Conservation (phyloP, 805 yeast genomes). For the Candida loeiensis region DNA sequence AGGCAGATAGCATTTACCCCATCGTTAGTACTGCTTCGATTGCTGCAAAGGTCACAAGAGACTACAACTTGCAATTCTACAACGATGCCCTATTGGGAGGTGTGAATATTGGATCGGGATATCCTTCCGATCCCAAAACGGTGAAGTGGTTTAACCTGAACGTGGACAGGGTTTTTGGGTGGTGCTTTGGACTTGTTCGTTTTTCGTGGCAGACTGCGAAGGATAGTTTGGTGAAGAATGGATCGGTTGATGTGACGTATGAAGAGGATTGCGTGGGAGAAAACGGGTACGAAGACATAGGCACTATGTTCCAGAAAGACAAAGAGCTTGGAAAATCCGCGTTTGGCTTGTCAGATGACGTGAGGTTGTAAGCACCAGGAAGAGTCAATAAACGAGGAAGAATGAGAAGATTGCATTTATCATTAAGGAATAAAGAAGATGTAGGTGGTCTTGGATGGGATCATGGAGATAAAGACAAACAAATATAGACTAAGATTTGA, state of each 20-base stretch:
- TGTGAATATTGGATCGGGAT: conserved; percentile 76
- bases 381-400: too few species aligned
- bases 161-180: conserved; percentile 77
- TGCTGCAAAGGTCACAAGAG: conserved; percentile 95
- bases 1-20: conserved; percentile 91
- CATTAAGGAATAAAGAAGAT: too few species aligned
- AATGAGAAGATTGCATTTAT: too few species aligned
- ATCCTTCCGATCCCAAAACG: conserved; percentile 91
- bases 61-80: conserved; percentile 47
- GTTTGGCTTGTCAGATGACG: conserved; percentile 6
- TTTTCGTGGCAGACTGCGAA: conserved; percentile 94
- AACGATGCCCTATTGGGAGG: conserved; percentile 27
- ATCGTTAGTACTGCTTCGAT: conserved; percentile 93
- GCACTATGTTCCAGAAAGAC: conserved; percentile 15
- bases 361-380: not conserved
- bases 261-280: conserved; percentile 43
- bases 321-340: conserved; percentile 2
- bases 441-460: too few species aligned
- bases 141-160: conserved; percentile 63
- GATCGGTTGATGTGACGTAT: conserved; percentile 59
- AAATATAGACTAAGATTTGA: too few species aligned
- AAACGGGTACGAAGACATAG: conserved; percentile 27
- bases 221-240: conserved; percentile 57
- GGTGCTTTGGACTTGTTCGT: conserved; percentile 70
- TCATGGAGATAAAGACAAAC: too few species aligned